phyloP scores from a whole-genome alignment of 2,329 filamentous ascomycete genomes.

The Sphaerulina musiva region DNA sequence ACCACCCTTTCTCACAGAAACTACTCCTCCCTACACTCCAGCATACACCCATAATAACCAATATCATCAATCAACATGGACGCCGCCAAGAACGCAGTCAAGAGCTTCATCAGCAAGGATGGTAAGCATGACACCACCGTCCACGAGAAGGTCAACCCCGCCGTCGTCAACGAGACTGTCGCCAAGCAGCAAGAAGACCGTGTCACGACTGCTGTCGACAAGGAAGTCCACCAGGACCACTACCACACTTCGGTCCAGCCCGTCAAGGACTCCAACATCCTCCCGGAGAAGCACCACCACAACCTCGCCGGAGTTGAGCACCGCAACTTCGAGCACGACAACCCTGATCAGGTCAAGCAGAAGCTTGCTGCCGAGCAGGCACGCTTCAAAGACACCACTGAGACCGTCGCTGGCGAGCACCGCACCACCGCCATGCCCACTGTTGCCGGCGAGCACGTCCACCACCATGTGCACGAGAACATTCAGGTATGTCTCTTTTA shows the following conservation, averaged over 20 bases:
- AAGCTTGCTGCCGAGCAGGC: slow-evolving; percentile 49
- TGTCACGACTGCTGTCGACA: slow-evolving; percentile 55
- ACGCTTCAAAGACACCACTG: slow-evolving; percentile 49
- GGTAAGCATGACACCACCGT: slow-evolving; percentile 66
- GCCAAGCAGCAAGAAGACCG: slow-evolving; percentile 53
- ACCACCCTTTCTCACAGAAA: not conserved
- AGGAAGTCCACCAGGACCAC: slow-evolving; percentile 65
- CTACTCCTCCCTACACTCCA: not conserved
- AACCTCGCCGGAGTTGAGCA: slow-evolving; percentile 55
- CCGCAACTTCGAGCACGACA: slow-evolving; percentile 55
- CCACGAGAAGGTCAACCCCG: slow-evolving; percentile 55
- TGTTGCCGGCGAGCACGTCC: slow-evolving; percentile 56
- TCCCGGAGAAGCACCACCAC: slow-evolving; percentile 58
- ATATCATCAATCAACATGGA: slow-evolving; percentile 47
- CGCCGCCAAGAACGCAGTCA: slow-evolving; percentile 57
- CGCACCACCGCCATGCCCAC: slow-evolving; percentile 45
- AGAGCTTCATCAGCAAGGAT: slow-evolving; percentile 53
- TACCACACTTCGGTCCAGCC: slow-evolving; percentile 66
- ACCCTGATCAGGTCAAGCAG: slow-evolving; percentile 44
- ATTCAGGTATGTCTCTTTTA: slow-evolving; percentile 34
- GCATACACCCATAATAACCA: not conserved
- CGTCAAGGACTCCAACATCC: slow-evolving; percentile 48
- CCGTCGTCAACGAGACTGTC: slow-evolving; percentile 42
- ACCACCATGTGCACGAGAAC: slow-evolving; percentile 61
- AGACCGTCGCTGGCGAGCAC: slow-evolving; percentile 44